Base-by-base conservation (phyloP, 495 filamentous ascomycete genomes). In the Aspergillus steynii region DNA sequence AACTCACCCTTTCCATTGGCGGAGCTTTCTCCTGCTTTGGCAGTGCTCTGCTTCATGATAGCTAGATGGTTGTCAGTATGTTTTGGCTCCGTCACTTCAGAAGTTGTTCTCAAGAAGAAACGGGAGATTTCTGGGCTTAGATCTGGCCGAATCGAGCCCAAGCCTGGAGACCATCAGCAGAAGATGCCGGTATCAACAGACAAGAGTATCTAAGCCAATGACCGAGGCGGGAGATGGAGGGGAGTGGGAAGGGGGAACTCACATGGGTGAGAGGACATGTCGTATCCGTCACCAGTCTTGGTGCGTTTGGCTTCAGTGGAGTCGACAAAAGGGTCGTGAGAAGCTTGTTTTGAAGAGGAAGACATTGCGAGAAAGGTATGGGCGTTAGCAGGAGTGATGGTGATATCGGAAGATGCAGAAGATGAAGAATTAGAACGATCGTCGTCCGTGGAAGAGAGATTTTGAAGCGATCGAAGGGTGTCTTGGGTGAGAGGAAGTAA, bases 321-420 rank as follows among this genome's bases (percentile, higher is more conserved):
- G 27, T 51, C 58, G 34, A 32, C 31, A 37, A 53, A 53, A 48
- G 62, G 49, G 15, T 50, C 49, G 15, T 59, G 55, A 5, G 10
- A 14, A 42, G 52, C n/a, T 29, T 8, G 42, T 46, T 42, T 15
- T 42, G 57, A 42, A 42, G 37, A 7, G 4, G 57, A 28, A 20
- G 53, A 14, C 57, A 61, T 61, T 20, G 42, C 56, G 54, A 25
- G 29, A 8, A 6, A 28, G 2, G 15, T 25, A 10, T 52, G 49
- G 15, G 53, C 46, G 53, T 45, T 56, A 10, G n/a, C 56, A 26
- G 50, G 34, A 14, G 27, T 59, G 52, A 60, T 61, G 4, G 34
- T 60, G 26, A 48, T 20, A 1, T 59, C 58, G 8, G 51, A 61
- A 20, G 51, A 52, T 25, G 27, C 27, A 5, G 48, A 27, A 15